Base-by-base conservation (phyloP, 805 yeast genomes). In the Wickerhamiella nectarea region DNA sequence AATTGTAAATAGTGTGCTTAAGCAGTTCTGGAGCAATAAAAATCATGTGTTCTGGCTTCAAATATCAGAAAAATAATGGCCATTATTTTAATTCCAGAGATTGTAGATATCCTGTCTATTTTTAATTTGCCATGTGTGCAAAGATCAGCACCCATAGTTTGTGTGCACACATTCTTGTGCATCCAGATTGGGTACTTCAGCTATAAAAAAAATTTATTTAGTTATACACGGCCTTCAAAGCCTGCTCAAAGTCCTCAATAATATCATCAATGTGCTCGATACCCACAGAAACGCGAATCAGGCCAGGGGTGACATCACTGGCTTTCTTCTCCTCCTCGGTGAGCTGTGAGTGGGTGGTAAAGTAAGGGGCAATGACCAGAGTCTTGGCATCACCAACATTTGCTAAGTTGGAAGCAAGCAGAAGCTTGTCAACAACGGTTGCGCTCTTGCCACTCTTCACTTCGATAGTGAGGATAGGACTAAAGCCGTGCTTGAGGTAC, bases 341-440 rank as follows among this genome's bases (percentile, higher is more conserved):
- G 58, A 89, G 72, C 68, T 91, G 97, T 62, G 85, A 87, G 65
- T 89, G 98, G 20, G 97, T 89, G 34, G 97, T 91, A 65, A 74
- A 85, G 72, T 80, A 87, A 52, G 98, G 98, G 44, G 95, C 87
- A 63, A 89, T 89, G 46, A 89, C 94, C 60, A 89, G 72, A 36
- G 97, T 84, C 69, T 89, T 91, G 41, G 89, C 78, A 59, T 89
- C 98, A 60, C 98, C 98, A 47, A 89, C 96, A 57, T 89, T 89
- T 40, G 98, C 97, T 60, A 91, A 75, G 68, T 86, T 83, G 25
- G 94, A 80, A 45, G 94, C 93, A 46, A 91, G 65, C 64, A 84
- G 75, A 63, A 91, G 74, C 54, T 66, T 67, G 63, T 87, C 95
- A 48, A 84, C 95, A 48, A 86, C 84, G 54, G 94, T 85, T 34